Evolutionary conservation across 352 stramenopile genomes (phyloP).

Genomic region (Phytophthora cryptogea): DNA sequence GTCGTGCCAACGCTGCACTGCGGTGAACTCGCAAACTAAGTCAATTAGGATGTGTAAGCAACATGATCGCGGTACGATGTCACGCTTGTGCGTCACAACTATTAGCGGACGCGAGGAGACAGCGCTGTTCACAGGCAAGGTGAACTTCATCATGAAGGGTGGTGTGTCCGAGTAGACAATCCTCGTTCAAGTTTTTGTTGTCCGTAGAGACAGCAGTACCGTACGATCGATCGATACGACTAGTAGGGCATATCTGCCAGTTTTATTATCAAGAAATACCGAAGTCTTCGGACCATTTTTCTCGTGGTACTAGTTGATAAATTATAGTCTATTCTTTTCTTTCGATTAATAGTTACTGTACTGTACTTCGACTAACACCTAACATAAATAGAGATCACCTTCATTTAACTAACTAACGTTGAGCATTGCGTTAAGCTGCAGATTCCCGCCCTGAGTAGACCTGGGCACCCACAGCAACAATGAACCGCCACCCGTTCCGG

Average conservation of each 20-base stretch:
- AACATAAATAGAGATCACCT: conserved; percentile 8
- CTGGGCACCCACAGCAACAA: conserved; percentile 45
- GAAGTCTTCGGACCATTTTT: too few relatives aligned
- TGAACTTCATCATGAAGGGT: not conserved
- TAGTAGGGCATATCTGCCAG: too few relatives aligned
- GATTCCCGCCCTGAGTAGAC: conserved; percentile 25
- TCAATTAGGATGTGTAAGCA: conserved; percentile 9
- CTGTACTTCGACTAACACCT: not conserved
- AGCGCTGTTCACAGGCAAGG: too few relatives aligned
- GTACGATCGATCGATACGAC: not conserved
- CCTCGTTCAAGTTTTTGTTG: not conserved
- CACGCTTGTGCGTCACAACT: conserved; percentile 7
- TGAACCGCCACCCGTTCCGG: conserved; percentile 37
- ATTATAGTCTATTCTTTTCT: not conserved
- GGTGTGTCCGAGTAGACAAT: conserved; percentile 2
- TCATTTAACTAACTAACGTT: conserved; percentile 33
- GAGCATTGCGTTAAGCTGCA: conserved; percentile 31
- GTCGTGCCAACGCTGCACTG: not conserved
- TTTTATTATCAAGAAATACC: too few relatives aligned
- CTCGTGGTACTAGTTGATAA: not conserved
- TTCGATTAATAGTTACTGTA: too few relatives aligned
- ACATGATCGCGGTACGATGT: not conserved
- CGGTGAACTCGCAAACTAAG: not conserved
- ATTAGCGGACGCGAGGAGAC: not conserved
- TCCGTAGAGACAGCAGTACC: not conserved